A percentile compares a stretch with the other conserved stretches of the same genome.
Conservation (phyloP, 2,329 filamentous ascomycete genomes). For the Talaromyces funiculosus region DNA sequence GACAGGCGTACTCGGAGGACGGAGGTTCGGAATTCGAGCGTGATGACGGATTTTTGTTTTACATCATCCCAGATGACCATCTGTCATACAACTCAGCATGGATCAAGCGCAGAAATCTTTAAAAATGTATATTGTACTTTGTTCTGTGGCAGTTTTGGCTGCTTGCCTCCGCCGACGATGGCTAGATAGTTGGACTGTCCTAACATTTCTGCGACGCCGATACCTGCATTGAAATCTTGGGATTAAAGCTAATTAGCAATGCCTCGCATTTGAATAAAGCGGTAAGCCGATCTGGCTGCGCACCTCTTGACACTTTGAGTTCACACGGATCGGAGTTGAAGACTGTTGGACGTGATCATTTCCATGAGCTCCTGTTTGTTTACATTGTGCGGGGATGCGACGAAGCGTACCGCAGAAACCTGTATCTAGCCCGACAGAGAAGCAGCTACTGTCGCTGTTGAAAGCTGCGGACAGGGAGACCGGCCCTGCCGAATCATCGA, state of each 20-base stretch:
- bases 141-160: conserved; percentile 79
- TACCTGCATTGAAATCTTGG: conserved; percentile 70
- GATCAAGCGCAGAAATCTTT: background rate
- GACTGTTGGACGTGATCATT: conserved; percentile 44
- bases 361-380: conserved; percentile 15
- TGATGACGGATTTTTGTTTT: conserved; percentile 68
- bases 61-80: conserved; percentile 89
- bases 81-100: conserved; percentile 18
- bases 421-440: conserved; percentile 77
- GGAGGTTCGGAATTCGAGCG: conserved; percentile 70
- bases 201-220: conserved; percentile 80
- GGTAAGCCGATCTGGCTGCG: conserved; percentile 6
- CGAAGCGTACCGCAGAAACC: conserved; percentile 69
- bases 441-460: conserved; percentile 78
- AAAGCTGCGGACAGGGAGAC: conserved; percentile 78
- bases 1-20: conserved; percentile 75
- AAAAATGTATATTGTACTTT: conserved; percentile 51
- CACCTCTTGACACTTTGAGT: conserved; percentile 59
- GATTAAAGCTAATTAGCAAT: background rate
- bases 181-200: conserved; percentile 81
- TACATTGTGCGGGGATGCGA: conserved; percentile 8
- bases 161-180: conserved; percentile 79
- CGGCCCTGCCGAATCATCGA: conserved; percentile 69
- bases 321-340: conserved; percentile 68
- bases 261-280: background rate